Evolutionary conservation across 2,329 filamentous ascomycete species (phyloP).

Genomic region (Scedosporium apiospermum): DNA sequence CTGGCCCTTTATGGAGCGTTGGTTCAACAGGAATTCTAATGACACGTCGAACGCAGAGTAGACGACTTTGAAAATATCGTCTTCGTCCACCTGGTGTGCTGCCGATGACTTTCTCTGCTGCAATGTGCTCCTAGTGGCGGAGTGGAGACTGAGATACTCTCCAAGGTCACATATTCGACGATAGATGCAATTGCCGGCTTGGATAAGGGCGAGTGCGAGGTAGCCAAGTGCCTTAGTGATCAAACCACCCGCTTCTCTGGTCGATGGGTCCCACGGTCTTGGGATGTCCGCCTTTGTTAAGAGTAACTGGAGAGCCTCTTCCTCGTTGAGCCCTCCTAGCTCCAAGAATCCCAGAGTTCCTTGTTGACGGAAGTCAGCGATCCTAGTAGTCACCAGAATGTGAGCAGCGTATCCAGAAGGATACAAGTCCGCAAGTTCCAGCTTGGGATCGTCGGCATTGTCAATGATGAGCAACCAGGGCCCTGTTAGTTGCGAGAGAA

Average conservation of each 20-base stretch:
- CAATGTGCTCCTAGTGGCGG: not conserved
- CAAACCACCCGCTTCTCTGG: not conserved
- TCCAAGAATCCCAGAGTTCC: conserved; percentile 6
- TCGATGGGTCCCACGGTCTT: conserved; percentile 6
- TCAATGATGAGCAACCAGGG: conserved; percentile 8
- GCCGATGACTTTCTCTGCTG: not conserved
- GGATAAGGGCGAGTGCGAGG: conserved; percentile 9
- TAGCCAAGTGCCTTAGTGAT: conserved; percentile 8
- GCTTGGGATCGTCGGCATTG: conserved; percentile 6
- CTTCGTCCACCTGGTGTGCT: not conserved
- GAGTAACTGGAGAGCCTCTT: conserved; percentile 8
- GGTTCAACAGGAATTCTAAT: conserved; percentile 5
- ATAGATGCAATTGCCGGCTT: conserved; percentile 9
- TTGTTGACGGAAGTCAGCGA: conserved; percentile 4
- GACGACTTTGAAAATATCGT: not conserved
- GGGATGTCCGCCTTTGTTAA: conserved; percentile 6
- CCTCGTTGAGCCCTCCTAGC: conserved; percentile 2
- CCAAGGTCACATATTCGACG: conserved; percentile 6
- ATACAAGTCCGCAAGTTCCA: conserved; percentile 5
- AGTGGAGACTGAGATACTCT: conserved; percentile 7
- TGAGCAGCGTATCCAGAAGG: conserved; percentile 5
- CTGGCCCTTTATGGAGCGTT: not conserved
- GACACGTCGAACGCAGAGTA: conserved; percentile 9
- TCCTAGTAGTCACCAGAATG: conserved; percentile 10
- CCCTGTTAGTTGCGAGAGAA: not conserved